Evolutionary conservation across 202 grass and related monocot genomes (phyloP).

Genomic region (Panicum virgatum): DNA sequence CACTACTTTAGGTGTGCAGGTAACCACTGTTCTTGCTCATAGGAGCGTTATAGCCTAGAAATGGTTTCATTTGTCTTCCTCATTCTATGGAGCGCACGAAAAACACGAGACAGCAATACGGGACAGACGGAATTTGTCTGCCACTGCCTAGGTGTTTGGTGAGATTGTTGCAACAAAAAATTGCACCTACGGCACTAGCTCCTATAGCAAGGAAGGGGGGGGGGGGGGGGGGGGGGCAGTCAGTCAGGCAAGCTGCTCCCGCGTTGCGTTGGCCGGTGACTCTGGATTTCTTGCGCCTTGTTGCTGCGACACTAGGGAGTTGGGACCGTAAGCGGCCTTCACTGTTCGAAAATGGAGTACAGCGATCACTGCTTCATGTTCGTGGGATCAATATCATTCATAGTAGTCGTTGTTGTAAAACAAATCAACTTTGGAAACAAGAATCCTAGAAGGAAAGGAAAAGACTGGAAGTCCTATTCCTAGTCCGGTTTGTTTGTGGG

Average conservation of each 20-base stretch:
- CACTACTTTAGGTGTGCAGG: neutral
- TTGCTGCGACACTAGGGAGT: neutral
- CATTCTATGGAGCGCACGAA: neutral
- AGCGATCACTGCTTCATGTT: neutral
- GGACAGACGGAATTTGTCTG: neutral
- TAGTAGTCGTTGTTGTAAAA: no score
- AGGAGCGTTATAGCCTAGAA: neutral
- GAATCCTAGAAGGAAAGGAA: no score
- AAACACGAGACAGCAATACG: neutral
- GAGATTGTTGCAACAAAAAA: neutral
- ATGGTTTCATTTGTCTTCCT: neutral
- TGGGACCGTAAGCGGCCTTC: neutral
- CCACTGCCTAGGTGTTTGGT: neutral
- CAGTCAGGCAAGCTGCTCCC: neutral
- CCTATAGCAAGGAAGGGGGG: neutral
- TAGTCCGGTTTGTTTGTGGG: no score
- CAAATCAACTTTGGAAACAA: no score
- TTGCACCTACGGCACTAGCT: neutral
- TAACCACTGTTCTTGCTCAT: neutral
- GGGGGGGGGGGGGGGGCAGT: no score
- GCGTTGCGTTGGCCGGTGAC: neutral
- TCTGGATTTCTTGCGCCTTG: neutral
- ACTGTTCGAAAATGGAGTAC: neutral
- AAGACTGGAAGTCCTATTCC: no score
- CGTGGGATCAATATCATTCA: neutral